Percentiles rank a stretch among this genome's conserved stretches.
Conservation (phyloP, 176 grass and related monocot species). For the Stipa capillata region DNA sequence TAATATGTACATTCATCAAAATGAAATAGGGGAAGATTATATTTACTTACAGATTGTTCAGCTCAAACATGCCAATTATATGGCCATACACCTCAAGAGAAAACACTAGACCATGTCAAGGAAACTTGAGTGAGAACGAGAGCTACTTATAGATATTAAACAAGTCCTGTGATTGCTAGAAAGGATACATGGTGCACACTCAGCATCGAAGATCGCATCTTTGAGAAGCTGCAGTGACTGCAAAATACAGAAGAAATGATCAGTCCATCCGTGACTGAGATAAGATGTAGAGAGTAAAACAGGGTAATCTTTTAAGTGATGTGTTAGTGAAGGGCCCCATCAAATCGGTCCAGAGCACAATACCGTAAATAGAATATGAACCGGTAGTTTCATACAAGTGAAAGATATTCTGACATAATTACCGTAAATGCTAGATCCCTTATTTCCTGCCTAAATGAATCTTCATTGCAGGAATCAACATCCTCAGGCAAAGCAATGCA, state of each 20-base stretch:
- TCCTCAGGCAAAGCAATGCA: constrained; percentile 90
- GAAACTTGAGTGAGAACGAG: constrained; percentile 2
- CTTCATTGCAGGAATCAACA: constrained; percentile 61
- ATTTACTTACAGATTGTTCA: constrained; percentile 97
- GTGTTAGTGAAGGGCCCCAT: not conserved
- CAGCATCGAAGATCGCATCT: constrained; percentile 77
- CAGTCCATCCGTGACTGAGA: not conserved
- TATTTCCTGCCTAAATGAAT: constrained; percentile 73
- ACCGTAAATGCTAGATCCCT: constrained; percentile 79
- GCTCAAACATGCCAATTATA: constrained; percentile 99
- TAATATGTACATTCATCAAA: constrained; percentile 1
- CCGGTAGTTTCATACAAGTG: not conserved
- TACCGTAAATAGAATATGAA: not conserved
- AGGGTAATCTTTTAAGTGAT: not conserved
- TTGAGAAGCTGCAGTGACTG: constrained; percentile 92
- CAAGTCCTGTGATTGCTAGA: not conserved
- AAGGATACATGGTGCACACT: constrained; percentile 93
- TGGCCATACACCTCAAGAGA: constrained; percentile 88
- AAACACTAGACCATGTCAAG: constrained; percentile 83
- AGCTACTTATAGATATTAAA: not conserved
- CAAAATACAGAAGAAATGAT: constrained; percentile 15
- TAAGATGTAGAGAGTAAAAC: not conserved
- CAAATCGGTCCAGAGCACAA: not conserved
- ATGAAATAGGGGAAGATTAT: not conserved
- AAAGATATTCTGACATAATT: constrained; percentile 15